Conservation (phyloP, 23 red algal species). For the Gracilaria caudata region DNA sequence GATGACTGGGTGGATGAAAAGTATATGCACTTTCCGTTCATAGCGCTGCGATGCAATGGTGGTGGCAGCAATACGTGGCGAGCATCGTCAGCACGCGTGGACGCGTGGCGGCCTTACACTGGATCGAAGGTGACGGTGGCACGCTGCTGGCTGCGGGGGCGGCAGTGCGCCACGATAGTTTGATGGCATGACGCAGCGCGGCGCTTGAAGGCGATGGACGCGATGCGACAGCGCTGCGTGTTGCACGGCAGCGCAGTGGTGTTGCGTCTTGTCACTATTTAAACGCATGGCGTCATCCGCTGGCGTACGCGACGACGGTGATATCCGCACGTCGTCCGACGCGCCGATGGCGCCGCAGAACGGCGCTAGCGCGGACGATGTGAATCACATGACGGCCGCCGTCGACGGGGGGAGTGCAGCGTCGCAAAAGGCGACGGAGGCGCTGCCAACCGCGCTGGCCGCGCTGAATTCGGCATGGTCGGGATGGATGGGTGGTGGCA, state of each 20-base stretch:
- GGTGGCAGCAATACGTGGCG: background rate
- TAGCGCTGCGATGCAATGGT: background rate
- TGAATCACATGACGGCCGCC: background rate
- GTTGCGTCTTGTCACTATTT: background rate
- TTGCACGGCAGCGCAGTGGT: background rate
- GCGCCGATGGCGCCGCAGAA: too few species aligned
- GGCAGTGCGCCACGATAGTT: background rate
- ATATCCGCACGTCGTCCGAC: background rate
- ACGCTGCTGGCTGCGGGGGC: background rate
- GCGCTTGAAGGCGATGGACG: too few species aligned
- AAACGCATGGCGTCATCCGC: background rate
- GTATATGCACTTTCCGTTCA: too few species aligned
- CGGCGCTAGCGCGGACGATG: background rate
- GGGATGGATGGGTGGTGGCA: background rate
- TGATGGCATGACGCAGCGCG: too few species aligned
- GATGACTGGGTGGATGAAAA: too few species aligned
- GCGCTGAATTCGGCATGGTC: slow-evolving; percentile 3
- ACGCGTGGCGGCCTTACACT: slow-evolving; percentile 11
- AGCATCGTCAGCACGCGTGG: background rate
- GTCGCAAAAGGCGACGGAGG: background rate
- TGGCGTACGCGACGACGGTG: background rate
- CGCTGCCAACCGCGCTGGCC: background rate
- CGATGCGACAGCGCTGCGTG: too few species aligned
- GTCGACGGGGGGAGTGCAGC: background rate
- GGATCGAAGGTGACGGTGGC: background rate